Evolutionary conservation across 768 basidiomycete genomes (phyloP), one percentile per base, ranked within the genome.

Genomic region (Gymnopilus dilepis): DNA sequence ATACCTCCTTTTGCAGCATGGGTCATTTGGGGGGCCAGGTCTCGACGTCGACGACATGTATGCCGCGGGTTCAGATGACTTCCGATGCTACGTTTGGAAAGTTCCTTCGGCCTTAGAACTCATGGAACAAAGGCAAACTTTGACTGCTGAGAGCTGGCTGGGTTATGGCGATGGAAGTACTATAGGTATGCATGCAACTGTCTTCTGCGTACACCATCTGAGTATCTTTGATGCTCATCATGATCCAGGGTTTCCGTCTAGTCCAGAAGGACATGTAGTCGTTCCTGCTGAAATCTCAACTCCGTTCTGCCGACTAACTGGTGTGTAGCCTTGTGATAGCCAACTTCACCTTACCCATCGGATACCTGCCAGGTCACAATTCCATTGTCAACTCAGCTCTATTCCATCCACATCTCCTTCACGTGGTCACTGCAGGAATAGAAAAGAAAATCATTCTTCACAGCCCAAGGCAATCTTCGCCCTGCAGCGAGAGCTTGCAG

Each of bases 1-100:
- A 22, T 22, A 9, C 34, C 5, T 3, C 31, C 56, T 55, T 37
- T 12, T 65, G 51, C 59, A 93, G 90, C 89, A 92, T 61, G 91
- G 91, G 3, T 84, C 86, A 5, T 94, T 95, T 64, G 90, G 92
- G 37, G 84, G 86, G 2, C 80, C 82, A 1, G 82, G 82, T 4
- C 67, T 82, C 28, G 77, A 82, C 48, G 73, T 66, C 22, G 89
- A 90, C 57, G 72, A 79, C 30, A 84, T 88, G 66, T 94, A 88
- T 68, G 82, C 82, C 34, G 83, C 84, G n/a, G 93, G 93, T 15
- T 93, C 91, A 11, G 93, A 95, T 69, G 91, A 94, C 72, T 94
- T 94, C 69, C 80, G 86, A 37, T 85, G 81, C 19, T 94, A 94
- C 65, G 70, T 92, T 22, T 95, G 93, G 93, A 85, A 83, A 65